These are phyloP conservation scores for Coprinellus aureogranulatus DNA, from an alignment of 768 basidiomycete species.

Conservation along the genomic window DNA sequence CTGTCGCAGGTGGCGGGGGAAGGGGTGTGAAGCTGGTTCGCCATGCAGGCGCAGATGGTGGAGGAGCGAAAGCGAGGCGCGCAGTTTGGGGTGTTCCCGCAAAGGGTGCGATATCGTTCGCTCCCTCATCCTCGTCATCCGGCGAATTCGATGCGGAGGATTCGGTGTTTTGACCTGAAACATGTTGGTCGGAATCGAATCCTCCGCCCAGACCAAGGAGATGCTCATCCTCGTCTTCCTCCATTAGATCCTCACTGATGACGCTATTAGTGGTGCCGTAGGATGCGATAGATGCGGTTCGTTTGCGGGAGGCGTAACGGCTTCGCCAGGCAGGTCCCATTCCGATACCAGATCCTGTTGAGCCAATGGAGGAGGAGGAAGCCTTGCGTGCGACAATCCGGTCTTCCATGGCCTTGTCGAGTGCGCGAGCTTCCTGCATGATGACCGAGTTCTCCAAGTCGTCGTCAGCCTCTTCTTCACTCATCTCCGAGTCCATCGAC, in stretches of 20 bases:
- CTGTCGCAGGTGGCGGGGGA: conserved; percentile 51
- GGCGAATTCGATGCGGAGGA: conserved; percentile 44
- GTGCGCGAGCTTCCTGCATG: conserved; percentile 75
- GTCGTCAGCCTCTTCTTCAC: conserved; percentile 42
- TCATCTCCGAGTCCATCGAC: conserved; percentile 52
- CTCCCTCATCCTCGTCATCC: conserved; percentile 37
- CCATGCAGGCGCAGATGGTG: conserved; percentile 57
- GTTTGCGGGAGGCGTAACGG: conserved; percentile 64
- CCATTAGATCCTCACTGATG: conserved; percentile 76
- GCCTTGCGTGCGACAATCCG: conserved; percentile 73
- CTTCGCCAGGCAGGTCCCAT: conserved; percentile 67
- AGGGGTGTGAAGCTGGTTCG: conserved; percentile 54
- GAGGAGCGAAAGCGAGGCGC: conserved; percentile 30
- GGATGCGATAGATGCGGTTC: conserved; percentile 75
- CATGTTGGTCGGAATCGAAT: conserved; percentile 48
- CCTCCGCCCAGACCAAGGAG: conserved; percentile 67
- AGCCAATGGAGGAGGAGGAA: conserved; percentile 63
- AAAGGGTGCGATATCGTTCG: conserved; percentile 22
- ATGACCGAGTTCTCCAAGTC: conserved; percentile 57
- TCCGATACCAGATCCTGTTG: conserved; percentile 53
- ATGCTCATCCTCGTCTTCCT: conserved; percentile 77
- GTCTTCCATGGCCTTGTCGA: conserved; percentile 87
- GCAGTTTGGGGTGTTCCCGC: conserved; percentile 21
- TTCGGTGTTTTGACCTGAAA: conserved; percentile 26
- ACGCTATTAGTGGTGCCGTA: conserved; percentile 64